Conservation (phyloP, 768 basidiomycete species). For the Aureoboletus auriporus region DNA sequence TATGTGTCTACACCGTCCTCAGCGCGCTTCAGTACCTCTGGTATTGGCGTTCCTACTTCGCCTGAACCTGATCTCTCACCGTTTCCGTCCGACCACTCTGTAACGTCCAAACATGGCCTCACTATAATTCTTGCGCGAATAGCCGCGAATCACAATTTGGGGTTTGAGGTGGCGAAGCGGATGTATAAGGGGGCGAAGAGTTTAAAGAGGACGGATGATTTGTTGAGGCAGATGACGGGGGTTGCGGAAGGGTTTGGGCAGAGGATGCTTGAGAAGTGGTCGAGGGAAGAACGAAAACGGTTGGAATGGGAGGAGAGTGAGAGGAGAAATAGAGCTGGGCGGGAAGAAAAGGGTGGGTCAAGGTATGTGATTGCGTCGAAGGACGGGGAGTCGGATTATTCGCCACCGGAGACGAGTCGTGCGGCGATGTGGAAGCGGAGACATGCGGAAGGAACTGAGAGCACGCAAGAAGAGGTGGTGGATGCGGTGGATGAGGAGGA, state of each 20-base stretch:
- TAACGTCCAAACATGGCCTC: constrained; percentile 26
- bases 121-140: constrained; percentile 34
- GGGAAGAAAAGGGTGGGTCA: neutral
- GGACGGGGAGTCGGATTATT: constrained; percentile 21
- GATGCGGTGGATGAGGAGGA: neutral
- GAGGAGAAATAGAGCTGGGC: no score
- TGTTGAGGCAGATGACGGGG: constrained; percentile 36
- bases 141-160: constrained; percentile 43
- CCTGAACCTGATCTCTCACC: neutral
- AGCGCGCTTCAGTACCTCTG: neutral
- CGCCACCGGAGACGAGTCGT: constrained; percentile 25
- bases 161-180: constrained; percentile 36
- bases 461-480: neutral
- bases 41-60: neutral
- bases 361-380: constrained; percentile 10
- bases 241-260: constrained; percentile 30
- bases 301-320: neutral
- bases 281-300: neutral
- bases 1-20: constrained; percentile 9
- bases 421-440: constrained; percentile 25
- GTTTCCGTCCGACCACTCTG: constrained; percentile 12
- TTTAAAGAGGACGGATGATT: constrained; percentile 36
- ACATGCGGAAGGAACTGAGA: neutral
- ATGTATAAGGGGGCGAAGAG: constrained; percentile 34
- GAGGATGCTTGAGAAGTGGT: constrained; percentile 7